phyloP scores from a whole-genome alignment of 2,329 filamentous ascomycete species.

The Verticillium zaregamsianum region DNA sequence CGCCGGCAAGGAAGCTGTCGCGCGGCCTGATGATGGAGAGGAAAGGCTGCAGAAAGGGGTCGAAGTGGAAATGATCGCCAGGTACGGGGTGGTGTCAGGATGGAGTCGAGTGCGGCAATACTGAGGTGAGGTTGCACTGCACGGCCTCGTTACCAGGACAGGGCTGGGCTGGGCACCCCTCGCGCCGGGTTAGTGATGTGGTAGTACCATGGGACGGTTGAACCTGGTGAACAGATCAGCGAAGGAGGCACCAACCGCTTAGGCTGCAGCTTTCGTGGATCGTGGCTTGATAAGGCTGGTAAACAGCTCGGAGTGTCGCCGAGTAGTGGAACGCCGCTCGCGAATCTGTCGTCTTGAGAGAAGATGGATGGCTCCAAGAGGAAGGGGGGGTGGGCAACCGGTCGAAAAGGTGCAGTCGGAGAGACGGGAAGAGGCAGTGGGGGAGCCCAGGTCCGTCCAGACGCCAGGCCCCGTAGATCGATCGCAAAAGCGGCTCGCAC shows the following conservation, averaged over 20 bases:
- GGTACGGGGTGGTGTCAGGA: neutral
- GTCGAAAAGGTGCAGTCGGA: neutral
- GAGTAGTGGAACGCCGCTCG: neutral
- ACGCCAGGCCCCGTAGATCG: slow-evolving; percentile 1
- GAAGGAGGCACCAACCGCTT: neutral
- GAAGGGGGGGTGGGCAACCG: neutral
- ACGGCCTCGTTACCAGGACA: neutral
- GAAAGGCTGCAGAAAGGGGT: neutral
- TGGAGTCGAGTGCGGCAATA: neutral
- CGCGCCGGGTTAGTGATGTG: neutral
- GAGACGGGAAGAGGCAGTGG: slow-evolving; percentile 1
- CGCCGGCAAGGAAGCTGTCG: neutral
- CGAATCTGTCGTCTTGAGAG: neutral
- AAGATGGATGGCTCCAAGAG: neutral
- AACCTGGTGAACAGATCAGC: neutral
- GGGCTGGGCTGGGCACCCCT: neutral
- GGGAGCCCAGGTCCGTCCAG: neutral
- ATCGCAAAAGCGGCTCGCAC: slow-evolving; percentile 2
- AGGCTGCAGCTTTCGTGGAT: neutral
- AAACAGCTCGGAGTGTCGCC: neutral
- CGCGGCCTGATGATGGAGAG: neutral
- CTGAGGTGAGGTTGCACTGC: neutral
- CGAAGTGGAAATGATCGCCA: neutral
- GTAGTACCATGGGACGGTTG: neutral
- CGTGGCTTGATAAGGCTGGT: neutral